Base-by-base conservation (phyloP, 73 alveolate species). In the Effrenium voratum region DNA sequence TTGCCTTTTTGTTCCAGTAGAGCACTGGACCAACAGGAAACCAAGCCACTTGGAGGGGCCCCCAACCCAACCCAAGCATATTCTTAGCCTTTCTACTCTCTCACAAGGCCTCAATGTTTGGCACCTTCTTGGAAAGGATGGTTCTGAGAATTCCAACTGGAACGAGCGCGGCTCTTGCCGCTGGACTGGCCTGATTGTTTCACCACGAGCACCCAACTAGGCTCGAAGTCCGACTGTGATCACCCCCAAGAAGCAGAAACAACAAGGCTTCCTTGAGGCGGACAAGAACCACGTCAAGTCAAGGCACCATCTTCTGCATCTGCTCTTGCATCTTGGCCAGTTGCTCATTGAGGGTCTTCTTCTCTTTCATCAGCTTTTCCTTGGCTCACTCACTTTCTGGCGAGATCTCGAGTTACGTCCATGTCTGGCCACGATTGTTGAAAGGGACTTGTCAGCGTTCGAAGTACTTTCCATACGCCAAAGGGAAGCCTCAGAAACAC, bases 321-420 rank as follows among this genome's bases (percentile, higher is more conserved):
- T 87, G 95, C 68, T 63, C 95, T 45, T 87, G 95, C 95, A 87
- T 66, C 95, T 87, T 87, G n/a, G 59, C 95, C 15, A 87, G 72
- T 66, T 87, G 95, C 57, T 87, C 95, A 13, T 55, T 83, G 28
- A 87, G 84, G 95, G 84, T 87, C 34, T 66, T 87, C 68, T 68
- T 66, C 49, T 87, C 95, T 68, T 87, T 87, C 95, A 87, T 87
- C 85, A 87, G 50, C 95, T 87, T 87, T 36, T 87, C 95, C 95
- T 87, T 47, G 47, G 15, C 55, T 34, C 55, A 13, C 32, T 26
- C 15, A 79, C 34, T 66, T 66, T 22, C n/a, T 6, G 10, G 32
- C 0, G 13, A 34, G 1, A 52, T 52, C 8, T 19, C 63, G 19
- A 52, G 63, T 19, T 12, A 52, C 63, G 63, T 8, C 63, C 8